Evolutionary conservation across 805 yeast species (phyloP), one percentile per base, ranked within the genome.

Genomic region (Candida palmyrensis): DNA sequence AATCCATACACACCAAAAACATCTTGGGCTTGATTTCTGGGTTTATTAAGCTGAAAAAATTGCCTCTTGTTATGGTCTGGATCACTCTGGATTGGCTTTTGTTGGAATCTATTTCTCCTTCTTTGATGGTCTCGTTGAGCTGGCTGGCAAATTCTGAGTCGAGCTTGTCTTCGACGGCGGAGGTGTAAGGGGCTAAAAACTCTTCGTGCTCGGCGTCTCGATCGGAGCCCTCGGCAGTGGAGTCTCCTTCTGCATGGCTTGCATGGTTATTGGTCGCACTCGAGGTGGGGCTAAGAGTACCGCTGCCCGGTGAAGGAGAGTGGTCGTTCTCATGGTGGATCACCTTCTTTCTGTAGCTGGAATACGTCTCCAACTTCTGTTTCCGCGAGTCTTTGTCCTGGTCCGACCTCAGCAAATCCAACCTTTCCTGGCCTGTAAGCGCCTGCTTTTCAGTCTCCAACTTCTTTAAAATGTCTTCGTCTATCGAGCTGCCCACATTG

Each of bases 1-100:
- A 71, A 53, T 89, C 96, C 63, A 82, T 74, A 48, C 92, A 86
- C 14, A 87, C 71, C 30, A 88, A 58, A 54, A 79, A 86, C 50
- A 84, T 73, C 44, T 77, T 76, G 25, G 72, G 72, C 39, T 66
- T 66, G 31, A 59, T 51, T 36, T 54, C 54, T 12, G 69, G 68
- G 42, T 62, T 62, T 24, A 66, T 35, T 69, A 66, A 47, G 47
- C 57, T 42, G 76, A 70, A 49, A 60, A 48, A 38, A 28, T 51
- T 13, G 49, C 53, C 27, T 41, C 58, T 23, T 42, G 86, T 79
- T 24, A 83, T 68, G 4, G 85, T 80, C 41, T 82, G 73, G 12
- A 82, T 66, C n/a, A 77, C 80, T 34, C 88, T 62, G 27, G 77
- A 72, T 32, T 72, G 73, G 6, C 60, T 57, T 18, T 55, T 55